Evolutionary conservation across 352 stramenopile genomes (phyloP).

Genomic region (Pythium sukuiense): DNA sequence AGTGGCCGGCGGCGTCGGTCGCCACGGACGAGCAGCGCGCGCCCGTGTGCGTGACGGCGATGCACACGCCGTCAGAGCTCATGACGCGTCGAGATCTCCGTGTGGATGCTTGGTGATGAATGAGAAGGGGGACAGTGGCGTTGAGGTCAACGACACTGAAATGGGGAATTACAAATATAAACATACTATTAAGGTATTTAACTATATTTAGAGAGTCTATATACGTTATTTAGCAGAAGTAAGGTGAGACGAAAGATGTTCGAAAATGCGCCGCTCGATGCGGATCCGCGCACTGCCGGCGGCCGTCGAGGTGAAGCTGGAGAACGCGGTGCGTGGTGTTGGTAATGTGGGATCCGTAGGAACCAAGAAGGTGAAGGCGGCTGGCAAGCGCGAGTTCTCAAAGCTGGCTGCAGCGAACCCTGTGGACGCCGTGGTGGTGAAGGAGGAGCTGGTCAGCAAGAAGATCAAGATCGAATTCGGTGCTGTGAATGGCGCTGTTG

Average conservation of each 20-base stretch:
- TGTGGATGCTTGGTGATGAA: neutral
- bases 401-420: neutral
- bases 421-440: constrained; percentile 2
- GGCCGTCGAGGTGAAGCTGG: constrained; percentile 3
- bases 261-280: constrained; percentile 21
- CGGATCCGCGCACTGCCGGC: constrained; percentile 14
- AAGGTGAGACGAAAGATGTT: neutral
- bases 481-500: neutral
- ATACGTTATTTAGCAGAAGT: no score
- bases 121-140: neutral
- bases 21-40: constrained; percentile 56
- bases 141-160: neutral
- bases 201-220: no score
- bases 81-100: constrained; percentile 16
- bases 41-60: constrained; percentile 66
- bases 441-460: neutral
- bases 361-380: neutral
- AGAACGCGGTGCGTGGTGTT: neutral
- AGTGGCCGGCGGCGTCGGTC: constrained; percentile 44
- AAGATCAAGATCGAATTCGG: constrained; percentile 30
- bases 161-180: neutral
- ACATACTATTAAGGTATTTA: no score
- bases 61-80: constrained; percentile 43
- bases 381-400: constrained; percentile 16
- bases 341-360: neutral